These are phyloP conservation scores for Eleusine coracana DNA, from an alignment of 176 grass and related monocot species.

Conservation along the genomic window DNA sequence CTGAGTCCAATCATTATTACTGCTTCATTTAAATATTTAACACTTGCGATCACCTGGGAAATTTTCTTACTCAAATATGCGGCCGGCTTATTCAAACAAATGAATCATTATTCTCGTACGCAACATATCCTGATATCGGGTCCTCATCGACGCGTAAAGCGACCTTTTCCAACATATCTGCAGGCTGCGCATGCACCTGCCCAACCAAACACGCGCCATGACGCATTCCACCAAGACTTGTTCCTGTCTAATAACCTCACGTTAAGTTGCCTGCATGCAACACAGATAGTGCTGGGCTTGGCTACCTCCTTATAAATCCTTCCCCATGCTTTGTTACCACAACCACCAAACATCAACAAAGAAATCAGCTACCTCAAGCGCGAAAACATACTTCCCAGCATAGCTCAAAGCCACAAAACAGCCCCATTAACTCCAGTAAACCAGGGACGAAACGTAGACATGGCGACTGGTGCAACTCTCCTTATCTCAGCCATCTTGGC, in stretches of 20 bases:
- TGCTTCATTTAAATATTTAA: neutral
- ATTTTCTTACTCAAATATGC: neutral
- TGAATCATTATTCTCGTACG: neutral
- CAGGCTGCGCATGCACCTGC: neutral
- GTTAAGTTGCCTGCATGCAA: neutral
- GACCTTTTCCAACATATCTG: neutral
- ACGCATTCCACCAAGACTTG: neutral
- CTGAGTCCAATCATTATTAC: too few relatives aligned
- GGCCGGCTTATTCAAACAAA: neutral
- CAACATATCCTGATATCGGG: neutral
- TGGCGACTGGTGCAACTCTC: neutral
- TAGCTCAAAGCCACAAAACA: neutral
- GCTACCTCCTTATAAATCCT: conserved; percentile 5
- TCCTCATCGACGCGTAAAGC: neutral
- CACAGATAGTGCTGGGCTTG: neutral
- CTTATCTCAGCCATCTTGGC: neutral
- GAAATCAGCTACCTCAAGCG: neutral
- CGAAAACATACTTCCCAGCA: neutral
- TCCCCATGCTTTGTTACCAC: neutral
- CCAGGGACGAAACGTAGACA: neutral
- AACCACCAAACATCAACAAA: neutral
- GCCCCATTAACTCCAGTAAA: neutral
- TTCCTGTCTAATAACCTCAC: neutral
- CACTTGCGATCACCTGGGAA: neutral
- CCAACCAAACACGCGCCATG: neutral